Percentiles rank a stretch among this genome's conserved stretches.
These are phyloP conservation scores for Myxozyma vanderwaltii DNA, from an alignment of 805 yeast species.

Conservation along the genomic window DNA sequence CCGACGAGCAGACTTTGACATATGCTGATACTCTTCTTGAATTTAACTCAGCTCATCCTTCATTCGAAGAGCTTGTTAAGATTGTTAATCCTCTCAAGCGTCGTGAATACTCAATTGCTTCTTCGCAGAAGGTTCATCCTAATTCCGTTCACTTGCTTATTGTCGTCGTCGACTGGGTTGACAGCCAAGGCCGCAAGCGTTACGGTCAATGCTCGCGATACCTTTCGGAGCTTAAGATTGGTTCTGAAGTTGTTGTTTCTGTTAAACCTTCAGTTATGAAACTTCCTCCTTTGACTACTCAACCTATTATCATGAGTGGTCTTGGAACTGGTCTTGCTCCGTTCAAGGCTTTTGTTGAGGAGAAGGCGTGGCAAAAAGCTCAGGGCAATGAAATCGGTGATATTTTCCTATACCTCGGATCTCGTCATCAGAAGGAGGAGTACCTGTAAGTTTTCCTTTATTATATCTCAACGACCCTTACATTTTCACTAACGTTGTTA, in stretches of 20 bases:
- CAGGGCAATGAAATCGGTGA: constrained; percentile 91
- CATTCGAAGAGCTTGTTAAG: constrained; percentile 65
- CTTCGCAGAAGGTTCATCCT: constrained; percentile 90
- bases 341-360: constrained; percentile 95
- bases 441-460: constrained; percentile 51
- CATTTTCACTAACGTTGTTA: neutral
- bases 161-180: constrained; percentile 96
- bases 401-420: constrained; percentile 83
- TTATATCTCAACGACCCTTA: neutral
- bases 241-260: constrained; percentile 85
- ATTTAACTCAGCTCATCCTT: constrained; percentile 81
- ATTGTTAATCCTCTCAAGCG: constrained; percentile 86
- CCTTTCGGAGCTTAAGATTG: constrained; percentile 74
- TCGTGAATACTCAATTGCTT: constrained; percentile 96
- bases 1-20: constrained; percentile 78
- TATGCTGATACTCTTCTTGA: constrained; percentile 80
- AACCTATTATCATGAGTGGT: constrained; percentile 96
- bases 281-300: constrained; percentile 80
- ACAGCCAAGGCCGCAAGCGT: constrained; percentile 79
- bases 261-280: constrained; percentile 98
- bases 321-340: constrained; percentile 98
- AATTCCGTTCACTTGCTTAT: constrained; percentile 87
- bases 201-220: constrained; percentile 94
- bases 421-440: constrained; percentile 94
- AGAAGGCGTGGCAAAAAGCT: constrained; percentile 86